These are phyloP conservation scores for Taiozyma sp. DNA, from an alignment of 1,139 yeast species.

Conservation along the genomic window DNA sequence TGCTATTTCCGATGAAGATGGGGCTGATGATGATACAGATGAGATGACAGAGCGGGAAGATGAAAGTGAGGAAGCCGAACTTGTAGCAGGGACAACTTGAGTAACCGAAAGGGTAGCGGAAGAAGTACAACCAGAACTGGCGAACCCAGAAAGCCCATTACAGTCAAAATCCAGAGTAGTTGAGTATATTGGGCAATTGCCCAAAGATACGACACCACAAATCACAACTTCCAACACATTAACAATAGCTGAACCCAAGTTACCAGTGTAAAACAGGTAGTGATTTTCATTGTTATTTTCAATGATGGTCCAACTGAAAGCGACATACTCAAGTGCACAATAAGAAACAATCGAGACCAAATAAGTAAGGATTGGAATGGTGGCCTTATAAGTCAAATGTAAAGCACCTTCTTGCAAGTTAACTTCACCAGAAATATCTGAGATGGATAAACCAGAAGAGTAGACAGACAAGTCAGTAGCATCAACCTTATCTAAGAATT, in stretches of 20 bases:
- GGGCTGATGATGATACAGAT: slow-evolving; percentile 13
- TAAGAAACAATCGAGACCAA: slow-evolving; percentile 2
- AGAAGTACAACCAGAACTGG: background rate
- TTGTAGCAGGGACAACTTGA: background rate
- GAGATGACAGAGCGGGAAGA: slow-evolving; percentile 3
- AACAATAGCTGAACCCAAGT: slow-evolving; percentile 9
- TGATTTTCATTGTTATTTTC: background rate
- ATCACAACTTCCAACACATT: background rate
- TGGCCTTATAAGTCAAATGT: background rate
- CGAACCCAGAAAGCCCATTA: background rate
- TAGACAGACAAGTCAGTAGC: slow-evolving; percentile 11
- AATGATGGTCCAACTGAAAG: slow-evolving; percentile 8
- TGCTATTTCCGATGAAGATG: slow-evolving; percentile 1
- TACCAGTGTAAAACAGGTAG: slow-evolving; percentile 11
- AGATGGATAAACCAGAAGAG: slow-evolving; percentile 7
- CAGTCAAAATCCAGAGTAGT: slow-evolving; percentile 8
- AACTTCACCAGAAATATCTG: slow-evolving; percentile 8
- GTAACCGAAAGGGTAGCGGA: background rate
- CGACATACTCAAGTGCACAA: slow-evolving; percentile 15
- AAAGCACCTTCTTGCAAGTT: slow-evolving; percentile 14
- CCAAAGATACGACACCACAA: slow-evolving; percentile 8
- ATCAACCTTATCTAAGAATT: slow-evolving; percentile 8
- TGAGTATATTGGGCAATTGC: slow-evolving; percentile 6
- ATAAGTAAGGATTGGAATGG: background rate
- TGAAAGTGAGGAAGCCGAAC: background rate